A percentile compares a stretch with the other conserved stretches of the same genome.
Conservation (phyloP, 306 rosid genomes). For the Senna siamea region DNA sequence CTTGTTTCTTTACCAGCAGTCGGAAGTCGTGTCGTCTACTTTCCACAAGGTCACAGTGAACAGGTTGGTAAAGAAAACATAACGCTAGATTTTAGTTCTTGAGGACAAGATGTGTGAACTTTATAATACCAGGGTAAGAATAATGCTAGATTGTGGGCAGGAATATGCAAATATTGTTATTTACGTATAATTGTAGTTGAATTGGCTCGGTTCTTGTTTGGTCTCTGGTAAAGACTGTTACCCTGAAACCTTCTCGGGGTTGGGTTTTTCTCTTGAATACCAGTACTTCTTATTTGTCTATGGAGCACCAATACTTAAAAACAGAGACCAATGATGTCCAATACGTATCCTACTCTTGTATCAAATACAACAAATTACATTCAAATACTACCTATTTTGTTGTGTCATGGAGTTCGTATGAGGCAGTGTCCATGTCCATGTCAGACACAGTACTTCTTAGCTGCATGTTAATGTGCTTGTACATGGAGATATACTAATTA, state of each 20-base stretch:
- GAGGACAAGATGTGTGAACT: too few species aligned
- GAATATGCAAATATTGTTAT: not conserved
- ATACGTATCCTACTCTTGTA: too few species aligned
- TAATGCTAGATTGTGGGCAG: not conserved
- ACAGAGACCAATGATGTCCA: too few species aligned
- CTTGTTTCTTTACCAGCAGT: slow-evolving; percentile 86
- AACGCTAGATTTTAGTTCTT: not conserved
- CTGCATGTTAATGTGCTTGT: not conserved
- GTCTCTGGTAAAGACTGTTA: not conserved
- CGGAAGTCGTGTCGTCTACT: slow-evolving; percentile 91
- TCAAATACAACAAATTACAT: too few species aligned
- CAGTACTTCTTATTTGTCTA: not conserved
- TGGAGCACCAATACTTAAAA: too few species aligned
- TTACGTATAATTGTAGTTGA: not conserved
- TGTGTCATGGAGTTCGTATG: too few species aligned
- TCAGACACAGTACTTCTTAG: not conserved
- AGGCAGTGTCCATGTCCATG: too few species aligned
- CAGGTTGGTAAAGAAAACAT: slow-evolving; percentile 57
- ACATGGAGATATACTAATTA: not conserved
- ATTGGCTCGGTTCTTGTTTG: not conserved
- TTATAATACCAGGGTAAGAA: not conserved
- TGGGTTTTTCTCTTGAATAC: not conserved
- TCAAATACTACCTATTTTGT: too few species aligned
- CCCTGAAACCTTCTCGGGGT: too few species aligned
- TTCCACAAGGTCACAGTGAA: slow-evolving; percentile 98